Percentiles rank a stretch among this genome's conserved stretches.
Conservation (phyloP, 345 rosid genomes). For the Linum trigynum region DNA sequence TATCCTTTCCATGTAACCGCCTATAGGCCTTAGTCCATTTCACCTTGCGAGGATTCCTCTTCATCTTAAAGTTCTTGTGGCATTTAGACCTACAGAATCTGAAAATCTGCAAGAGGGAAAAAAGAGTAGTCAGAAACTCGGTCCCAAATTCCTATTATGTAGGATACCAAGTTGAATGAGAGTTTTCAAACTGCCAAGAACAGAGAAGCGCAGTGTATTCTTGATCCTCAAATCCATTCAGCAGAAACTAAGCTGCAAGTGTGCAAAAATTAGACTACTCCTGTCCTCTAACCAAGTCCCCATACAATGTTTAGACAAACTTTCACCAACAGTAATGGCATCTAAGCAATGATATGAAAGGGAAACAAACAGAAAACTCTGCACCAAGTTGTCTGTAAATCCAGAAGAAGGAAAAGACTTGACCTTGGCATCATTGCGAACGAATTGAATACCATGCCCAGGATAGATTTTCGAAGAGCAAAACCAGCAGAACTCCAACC, state of each 20-base stretch:
- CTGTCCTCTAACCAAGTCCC: no score
- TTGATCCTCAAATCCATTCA: no score
- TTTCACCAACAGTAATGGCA: no score
- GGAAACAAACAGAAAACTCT: no score
- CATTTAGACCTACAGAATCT: conserved; percentile 84
- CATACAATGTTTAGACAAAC: no score
- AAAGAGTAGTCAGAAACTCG: neutral
- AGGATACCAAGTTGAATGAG: no score
- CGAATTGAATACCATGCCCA: conserved; percentile 81
- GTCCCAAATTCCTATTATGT: neutral
- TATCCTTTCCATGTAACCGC: conserved; percentile 74
- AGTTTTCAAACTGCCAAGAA: no score
- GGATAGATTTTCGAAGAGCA: conserved; percentile 88
- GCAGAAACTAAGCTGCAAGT: no score
- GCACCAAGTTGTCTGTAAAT: no score
- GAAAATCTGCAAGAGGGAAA: conserved; percentile 45
- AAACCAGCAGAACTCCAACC: conserved; percentile 91
- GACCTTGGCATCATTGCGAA: conserved; percentile 85
- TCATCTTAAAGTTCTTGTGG: conserved; percentile 96
- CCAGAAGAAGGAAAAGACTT: neutral
- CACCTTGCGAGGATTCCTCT: conserved; percentile 93
- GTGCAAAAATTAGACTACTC: no score
- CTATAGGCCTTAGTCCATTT: conserved; percentile 96
- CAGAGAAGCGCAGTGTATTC: no score
- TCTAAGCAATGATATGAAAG: no score